Base-by-base conservation (phyloP, 2,329 filamentous ascomycete species). In the Torrubiella hemipterigena region DNA sequence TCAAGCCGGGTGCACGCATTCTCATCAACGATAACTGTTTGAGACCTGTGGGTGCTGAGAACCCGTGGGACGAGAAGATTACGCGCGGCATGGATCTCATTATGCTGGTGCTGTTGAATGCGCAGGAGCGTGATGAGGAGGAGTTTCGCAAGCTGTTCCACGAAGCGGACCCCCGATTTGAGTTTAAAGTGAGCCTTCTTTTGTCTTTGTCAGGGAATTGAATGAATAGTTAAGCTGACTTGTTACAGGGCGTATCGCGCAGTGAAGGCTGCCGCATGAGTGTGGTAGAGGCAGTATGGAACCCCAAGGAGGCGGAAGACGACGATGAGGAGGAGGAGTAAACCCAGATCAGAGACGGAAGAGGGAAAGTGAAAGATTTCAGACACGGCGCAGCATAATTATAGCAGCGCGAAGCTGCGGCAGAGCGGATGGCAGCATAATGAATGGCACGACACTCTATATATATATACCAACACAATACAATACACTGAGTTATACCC, bases 1-100 rank as follows among this genome's bases (percentile, higher is more conserved):
- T 76, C 31, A 68, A 74, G 48, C 61, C 66, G 2, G 63, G 73
- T 13, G 59, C 68, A 9, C 53, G 61, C 29, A 45, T 77, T 27
- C 33, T 58, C 30, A 60, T 63, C 32, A 63, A 63, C 34, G 57
- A 62, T 34, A 55, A 64, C 38, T 67, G 63, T 38, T 45, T 67
- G 3, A 48, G 53, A 1, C 52, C 58, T 17, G 47, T 53, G 1
- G 57, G 56, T 1, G 41, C 38, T 3, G 59, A 65, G 38, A 52
- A 48, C 15, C 42, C 54, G 2, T 63, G 58, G 56, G 62, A 67
- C 36, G 61, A 66, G 41, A 61, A 54, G 37, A 46, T 65, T 24
- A 61, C 66, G 34, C 48, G 59, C 10, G 54, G 57, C 20, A 67
- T 69, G 61, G 67, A 70, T 38, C 44, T 69, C 38, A 49, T 67